Percentiles rank a stretch among this genome's conserved stretches.
These are phyloP conservation scores for Coelastrella sp. DNA, from an alignment of 139 green algal species.

Conservation along the genomic window DNA sequence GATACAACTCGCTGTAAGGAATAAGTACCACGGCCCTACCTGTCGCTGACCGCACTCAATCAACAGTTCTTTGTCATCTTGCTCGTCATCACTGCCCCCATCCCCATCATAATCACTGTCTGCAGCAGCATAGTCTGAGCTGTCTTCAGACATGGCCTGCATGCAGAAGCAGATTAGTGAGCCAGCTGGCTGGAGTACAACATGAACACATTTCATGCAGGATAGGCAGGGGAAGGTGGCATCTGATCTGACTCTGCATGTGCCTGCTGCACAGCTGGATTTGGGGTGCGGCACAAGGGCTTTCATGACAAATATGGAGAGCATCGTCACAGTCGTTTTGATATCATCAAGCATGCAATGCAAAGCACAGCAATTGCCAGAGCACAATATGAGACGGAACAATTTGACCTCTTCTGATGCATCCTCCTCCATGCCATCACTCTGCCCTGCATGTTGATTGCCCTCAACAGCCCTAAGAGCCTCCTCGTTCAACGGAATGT, in stretches of 20 bases:
- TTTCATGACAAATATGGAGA: no score
- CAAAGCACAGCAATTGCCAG: not conserved
- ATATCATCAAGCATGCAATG: no score
- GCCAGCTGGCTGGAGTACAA: no score
- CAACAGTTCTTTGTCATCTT: slow-evolving; percentile 57
- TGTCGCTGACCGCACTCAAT: slow-evolving; percentile 51
- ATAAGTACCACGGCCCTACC: not conserved
- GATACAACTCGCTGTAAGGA: no score
- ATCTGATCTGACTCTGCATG: no score
- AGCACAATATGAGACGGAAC: no score
- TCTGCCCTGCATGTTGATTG: not conserved
- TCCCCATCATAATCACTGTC: not conserved
- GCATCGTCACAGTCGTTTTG: no score
- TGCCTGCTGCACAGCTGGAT: no score
- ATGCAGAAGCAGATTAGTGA: no score
- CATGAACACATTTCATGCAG: no score
- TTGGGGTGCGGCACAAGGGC: no score
- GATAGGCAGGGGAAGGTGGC: no score
- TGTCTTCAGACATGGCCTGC: slow-evolving; percentile 43
- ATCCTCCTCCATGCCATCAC: slow-evolving; percentile 20
- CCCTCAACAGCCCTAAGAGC: slow-evolving; percentile 7
- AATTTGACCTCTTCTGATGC: slow-evolving; percentile 35
- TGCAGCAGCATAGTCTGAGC: not conserved
- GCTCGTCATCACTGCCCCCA: slow-evolving; percentile 13
- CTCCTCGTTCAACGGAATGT: slow-evolving; percentile 29